Base-by-base conservation (phyloP, 2,329 filamentous ascomycete species). In the Fusarium sp. region DNA sequence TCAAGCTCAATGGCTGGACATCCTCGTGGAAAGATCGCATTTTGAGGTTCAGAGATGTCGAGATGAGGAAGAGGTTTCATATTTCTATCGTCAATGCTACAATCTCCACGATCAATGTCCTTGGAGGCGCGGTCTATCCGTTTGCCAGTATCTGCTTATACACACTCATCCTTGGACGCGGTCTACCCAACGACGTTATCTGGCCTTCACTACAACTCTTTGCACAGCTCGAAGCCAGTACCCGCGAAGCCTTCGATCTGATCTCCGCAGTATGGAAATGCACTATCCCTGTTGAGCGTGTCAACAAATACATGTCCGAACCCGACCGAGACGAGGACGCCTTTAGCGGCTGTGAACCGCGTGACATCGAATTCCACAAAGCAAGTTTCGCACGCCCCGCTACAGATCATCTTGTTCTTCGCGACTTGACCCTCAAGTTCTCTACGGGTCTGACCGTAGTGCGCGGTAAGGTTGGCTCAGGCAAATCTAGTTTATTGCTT, bases 161-260 rank as follows among this genome's bases (percentile, higher is more conserved):
- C 79, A 96, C 94, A 0, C 86, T 92, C 16, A 79, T 95, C 42
- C 90, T 92, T 9, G 88, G 89, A 1, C 86, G 89, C 52, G 87
- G 90, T 1, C 82, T 97, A 14, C 90, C 90, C 0, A 90, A 97
- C 39, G 93, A 97, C 68, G 86, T 97, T 31, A 94, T 94, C 15
- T 97, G 97, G 79, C 94, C 94, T 0, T 94, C 94, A 1, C 84
- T 97, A 5, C 91, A 95, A 68, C 85, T 97, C 0, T 97, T 97
- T 76, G 84, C 85, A 3, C 89, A 95, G 84, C 84, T 97, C 16
- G 92, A 95, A 75, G 85, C 83, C 3, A 93, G 90, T 67, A 83
- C 97, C 54, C 90, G 91, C 61, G 92, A 94, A 58, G 82, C 97
- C 1, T 95, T 95, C 5, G 85, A 89, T 35, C 83, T 97, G 15